These are phyloP conservation scores for Sphaerulina musiva DNA, from an alignment of 2,329 filamentous ascomycete genomes.

Conservation along the genomic window DNA sequence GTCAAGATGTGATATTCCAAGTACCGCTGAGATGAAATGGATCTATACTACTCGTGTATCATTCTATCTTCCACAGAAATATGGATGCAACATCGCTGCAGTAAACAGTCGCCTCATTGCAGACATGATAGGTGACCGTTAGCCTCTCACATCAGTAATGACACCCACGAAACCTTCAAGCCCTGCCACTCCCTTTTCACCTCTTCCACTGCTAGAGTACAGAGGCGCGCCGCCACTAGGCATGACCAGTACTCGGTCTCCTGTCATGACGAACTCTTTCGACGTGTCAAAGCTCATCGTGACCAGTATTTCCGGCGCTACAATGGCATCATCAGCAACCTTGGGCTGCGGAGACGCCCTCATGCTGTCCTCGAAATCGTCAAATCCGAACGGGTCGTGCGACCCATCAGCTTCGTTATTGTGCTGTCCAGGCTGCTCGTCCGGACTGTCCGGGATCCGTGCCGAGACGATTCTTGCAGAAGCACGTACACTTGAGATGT, in stretches of 20 bases:
- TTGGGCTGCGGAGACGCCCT: constrained; percentile 10
- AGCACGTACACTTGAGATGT: constrained; percentile 79
- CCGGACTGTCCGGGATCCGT: constrained; percentile 28
- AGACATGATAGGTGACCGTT: constrained; percentile 20
- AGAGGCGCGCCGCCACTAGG: constrained; percentile 57
- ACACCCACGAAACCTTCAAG: constrained; percentile 67
- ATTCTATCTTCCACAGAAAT: too few species aligned
- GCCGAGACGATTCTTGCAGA: constrained; percentile 62
- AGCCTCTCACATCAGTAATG: constrained; percentile 39
- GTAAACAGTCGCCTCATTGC: not conserved
- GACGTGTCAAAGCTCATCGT: constrained; percentile 62
- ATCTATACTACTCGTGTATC: too few species aligned
- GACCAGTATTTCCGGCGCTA: constrained; percentile 43
- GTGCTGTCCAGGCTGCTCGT: not conserved
- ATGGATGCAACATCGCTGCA: too few species aligned
- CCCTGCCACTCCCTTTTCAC: constrained; percentile 51
- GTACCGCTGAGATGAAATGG: too few species aligned
- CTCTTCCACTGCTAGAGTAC: constrained; percentile 27
- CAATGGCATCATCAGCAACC: constrained; percentile 22
- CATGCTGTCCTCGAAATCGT: constrained; percentile 19
- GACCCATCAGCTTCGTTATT: constrained; percentile 36
- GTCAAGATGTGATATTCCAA: too few species aligned
- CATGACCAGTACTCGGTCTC: constrained; percentile 62
- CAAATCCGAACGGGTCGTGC: constrained; percentile 25
- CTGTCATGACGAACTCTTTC: constrained; percentile 67